Percentiles rank a stretch among this genome's conserved stretches.
These are phyloP conservation scores for Thielaviopsis ethacetica DNA, from an alignment of 2,329 filamentous ascomycete genomes.

Conservation along the genomic window DNA sequence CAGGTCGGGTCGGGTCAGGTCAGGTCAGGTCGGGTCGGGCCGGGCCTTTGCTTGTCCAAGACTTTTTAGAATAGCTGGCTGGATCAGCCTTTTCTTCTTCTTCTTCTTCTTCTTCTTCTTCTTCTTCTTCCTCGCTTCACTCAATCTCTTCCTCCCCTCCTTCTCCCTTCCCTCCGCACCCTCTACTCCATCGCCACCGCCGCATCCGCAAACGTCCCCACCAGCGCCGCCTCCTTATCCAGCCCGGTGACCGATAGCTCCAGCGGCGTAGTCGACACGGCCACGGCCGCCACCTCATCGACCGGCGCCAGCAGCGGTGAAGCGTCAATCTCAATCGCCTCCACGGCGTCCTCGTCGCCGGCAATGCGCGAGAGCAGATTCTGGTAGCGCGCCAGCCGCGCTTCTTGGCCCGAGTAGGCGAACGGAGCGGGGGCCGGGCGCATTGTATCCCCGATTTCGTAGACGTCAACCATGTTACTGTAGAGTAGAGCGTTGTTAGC, in stretches of 20 bases:
- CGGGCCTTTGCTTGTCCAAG: too few relatives aligned
- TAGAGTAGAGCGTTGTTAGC: slow-evolving; percentile 12
- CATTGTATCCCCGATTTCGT: slow-evolving; percentile 37
- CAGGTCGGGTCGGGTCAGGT: too few relatives aligned
- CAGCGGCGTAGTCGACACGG: slow-evolving; percentile 20
- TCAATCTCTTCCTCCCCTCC: too few relatives aligned
- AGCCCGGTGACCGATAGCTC: slow-evolving; percentile 18
- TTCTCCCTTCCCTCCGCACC: neutral
- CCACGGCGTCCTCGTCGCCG: slow-evolving; percentile 24
- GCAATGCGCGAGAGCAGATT: slow-evolving; percentile 44
- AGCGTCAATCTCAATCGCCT: slow-evolving; percentile 36
- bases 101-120: too few relatives aligned
- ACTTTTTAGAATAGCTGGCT: neutral
- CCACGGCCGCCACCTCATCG: slow-evolving; percentile 29
- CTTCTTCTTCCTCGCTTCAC: too few relatives aligned
- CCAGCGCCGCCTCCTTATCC: slow-evolving; percentile 34
- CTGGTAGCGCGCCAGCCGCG: slow-evolving; percentile 41
- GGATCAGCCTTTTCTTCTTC: neutral
- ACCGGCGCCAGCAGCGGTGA: neutral
- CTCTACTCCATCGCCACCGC: slow-evolving; percentile 28
- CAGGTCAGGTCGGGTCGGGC: too few relatives aligned
- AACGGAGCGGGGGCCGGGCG: slow-evolving; percentile 25
- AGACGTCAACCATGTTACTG: slow-evolving; percentile 52
- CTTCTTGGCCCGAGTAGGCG: slow-evolving; percentile 36
- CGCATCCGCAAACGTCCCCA: slow-evolving; percentile 45